Evolutionary conservation across 768 basidiomycete species (phyloP), one percentile per base, ranked within the genome.

Genomic region (Termitomyces sp.): DNA sequence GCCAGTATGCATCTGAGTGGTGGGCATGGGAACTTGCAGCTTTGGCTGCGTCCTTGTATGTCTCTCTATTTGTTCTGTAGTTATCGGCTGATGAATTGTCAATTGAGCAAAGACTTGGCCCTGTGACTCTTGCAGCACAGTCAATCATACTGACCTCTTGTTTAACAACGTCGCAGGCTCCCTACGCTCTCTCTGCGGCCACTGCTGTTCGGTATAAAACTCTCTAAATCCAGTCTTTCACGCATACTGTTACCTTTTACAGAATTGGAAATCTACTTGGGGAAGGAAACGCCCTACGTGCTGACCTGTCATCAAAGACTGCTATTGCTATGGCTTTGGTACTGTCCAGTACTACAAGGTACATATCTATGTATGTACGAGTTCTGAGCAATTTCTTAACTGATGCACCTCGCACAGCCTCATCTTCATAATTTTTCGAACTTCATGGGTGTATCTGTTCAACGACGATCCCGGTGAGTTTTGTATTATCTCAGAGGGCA

Each of bases 11-110:
- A 0, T 86, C 85, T 6, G 96, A 97, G 70, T 98, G 94, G 96
- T 98, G 94, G 94, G 87, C 88, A 35, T 96, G 95, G 95, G 94
- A 96, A 72, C 80, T 93, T 18, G 70, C 88, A 36, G 86, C 85
- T 20, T 73, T 83, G 2, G 79, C 75, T 18, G 80, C 81, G 2
- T 78, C 77, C 52, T 63, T 79, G 75, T 80, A 61, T 54, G 77
- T 69, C 26, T n/a, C 16, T 28, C 32, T 9, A 7, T 43, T 45
- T 20, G 3, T 24, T 58, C 18, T 40, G 18, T 14, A 13, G 10
- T 14, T 26, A 2, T 20, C 58, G n/a, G 8, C 50, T 16, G n/a
- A 60, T 3, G 13, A 22, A n/a, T 20, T 16, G 57, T 24, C 14
- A 33, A 12, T 14, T 4, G 48, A 32, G 32, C 12, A 53, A 49